Base-by-base conservation (phyloP, 2,329 filamentous ascomycete genomes). In the Venturia effusa region DNA sequence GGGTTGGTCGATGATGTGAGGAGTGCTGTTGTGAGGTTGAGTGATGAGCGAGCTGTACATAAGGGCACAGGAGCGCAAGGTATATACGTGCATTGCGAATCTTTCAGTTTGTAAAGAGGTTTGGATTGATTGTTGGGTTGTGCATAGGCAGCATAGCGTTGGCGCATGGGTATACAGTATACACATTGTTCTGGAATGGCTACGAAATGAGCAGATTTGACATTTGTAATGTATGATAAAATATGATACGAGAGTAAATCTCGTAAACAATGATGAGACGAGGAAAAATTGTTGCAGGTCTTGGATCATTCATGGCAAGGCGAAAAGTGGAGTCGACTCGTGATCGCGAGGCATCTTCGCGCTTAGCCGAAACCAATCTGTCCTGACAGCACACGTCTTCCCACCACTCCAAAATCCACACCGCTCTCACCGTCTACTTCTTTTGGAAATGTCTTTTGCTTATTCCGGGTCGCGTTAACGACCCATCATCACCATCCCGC, bases 41-140 rank as follows among this genome's bases (percentile, higher is more conserved):
- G 83, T 67, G 84, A 88, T 70, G 85, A 88, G 72, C 76, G 85
- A 37, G 85, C 84, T 3, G 84, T 88, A 54, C 84, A 87, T 68
- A 88, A 88, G 71, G 85, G 85, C 1, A 87, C 83, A 0, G 84
- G 84, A 0, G 85, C 85, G 17, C 84, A 87, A 70, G 85, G 85
- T 0, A 81, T 87, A 34, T 85, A 81, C 70, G 70, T 86, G 39
- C 83, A 85, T 72, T 80, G 80, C 0, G 84, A 87, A 71, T 78
- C 76, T 22, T 86, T 85, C 73, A 80, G 51, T 34, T 34, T 57
- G 51, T 57, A n/a, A 34, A 8, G 15, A 17, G 13, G 7, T 57
- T n/a, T 57, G 27, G 27, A 34, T 34, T 17, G 13, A 15, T 27
- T 13, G 7, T 57, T 34, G 30, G 30, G 7, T 57, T 34, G 30